phyloP scores from a whole-genome alignment of 768 basidiomycete genomes.

The Collybia sordida region DNA sequence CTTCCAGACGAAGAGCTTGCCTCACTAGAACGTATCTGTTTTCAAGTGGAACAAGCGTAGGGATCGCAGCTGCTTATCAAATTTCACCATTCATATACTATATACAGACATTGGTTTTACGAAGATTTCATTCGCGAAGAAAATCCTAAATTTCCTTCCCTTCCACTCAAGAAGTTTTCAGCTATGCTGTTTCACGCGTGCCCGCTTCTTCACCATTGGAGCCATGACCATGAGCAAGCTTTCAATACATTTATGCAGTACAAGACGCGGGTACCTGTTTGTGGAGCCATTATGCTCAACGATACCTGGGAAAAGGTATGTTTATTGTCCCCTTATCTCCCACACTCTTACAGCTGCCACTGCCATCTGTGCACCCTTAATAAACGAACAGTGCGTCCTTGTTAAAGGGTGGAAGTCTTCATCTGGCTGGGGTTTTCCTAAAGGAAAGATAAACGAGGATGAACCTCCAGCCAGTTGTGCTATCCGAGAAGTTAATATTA shows the following conservation, averaged over 20 bases:
- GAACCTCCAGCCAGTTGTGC: constrained; percentile 86
- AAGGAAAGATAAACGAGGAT: constrained; percentile 98
- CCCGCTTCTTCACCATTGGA: constrained; percentile 81
- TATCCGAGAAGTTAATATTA: constrained; percentile 74
- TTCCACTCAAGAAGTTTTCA: constrained; percentile 91
- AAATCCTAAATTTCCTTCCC: constrained; percentile 82
- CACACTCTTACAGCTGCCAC: neutral
- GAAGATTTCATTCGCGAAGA: constrained; percentile 97
- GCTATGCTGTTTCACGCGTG: constrained; percentile 86
- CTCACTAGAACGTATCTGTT: constrained; percentile 91
- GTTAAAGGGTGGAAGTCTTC: constrained; percentile 98
- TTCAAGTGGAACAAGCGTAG: constrained; percentile 99
- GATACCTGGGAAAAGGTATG: constrained; percentile 88
- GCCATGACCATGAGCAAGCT: constrained; percentile 80
- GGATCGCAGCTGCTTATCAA: constrained; percentile 28
- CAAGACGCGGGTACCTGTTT: constrained; percentile 95
- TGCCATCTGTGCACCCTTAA: constrained; percentile 5
- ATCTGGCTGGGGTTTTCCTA: constrained; percentile 98
- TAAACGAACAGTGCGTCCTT: constrained; percentile 72
- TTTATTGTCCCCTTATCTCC: constrained; percentile 10
- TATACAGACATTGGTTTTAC: constrained; percentile 95
- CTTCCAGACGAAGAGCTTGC: constrained; percentile 91
- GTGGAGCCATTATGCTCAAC: constrained; percentile 96
- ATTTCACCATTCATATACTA: constrained; percentile 12
- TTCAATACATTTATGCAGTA: constrained; percentile 93